These are phyloP conservation scores for Trichosanthes truncata DNA, from an alignment of 306 rosid species.

Conservation along the genomic window DNA sequence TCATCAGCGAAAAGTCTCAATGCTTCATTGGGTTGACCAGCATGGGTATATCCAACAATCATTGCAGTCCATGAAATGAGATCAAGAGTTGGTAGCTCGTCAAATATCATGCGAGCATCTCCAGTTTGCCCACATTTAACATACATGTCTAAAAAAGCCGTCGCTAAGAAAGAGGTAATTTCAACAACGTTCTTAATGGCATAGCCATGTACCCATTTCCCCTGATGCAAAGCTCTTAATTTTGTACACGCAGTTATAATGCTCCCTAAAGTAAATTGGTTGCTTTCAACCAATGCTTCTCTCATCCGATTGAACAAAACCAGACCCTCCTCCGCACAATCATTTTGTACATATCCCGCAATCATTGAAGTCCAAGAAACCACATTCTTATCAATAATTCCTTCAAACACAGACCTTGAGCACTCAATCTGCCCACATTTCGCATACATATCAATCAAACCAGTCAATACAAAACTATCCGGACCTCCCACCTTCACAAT, in stretches of 20 bases:
- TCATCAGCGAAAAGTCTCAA: conserved; percentile 34
- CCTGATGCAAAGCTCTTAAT: conserved; percentile 54
- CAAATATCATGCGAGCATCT: conserved; percentile 52
- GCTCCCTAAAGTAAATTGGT: conserved; percentile 46
- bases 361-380: conserved; percentile 79
- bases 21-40: conserved; percentile 40
- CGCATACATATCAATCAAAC: background rate
- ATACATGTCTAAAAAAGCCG: conserved; percentile 55
- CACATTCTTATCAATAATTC: conserved; percentile 34
- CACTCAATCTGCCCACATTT: background rate
- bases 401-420: conserved; percentile 25
- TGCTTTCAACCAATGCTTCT: conserved; percentile 43
- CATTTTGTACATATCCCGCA: conserved; percentile 62
- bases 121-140: conserved; percentile 49
- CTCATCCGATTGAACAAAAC: conserved; percentile 52
- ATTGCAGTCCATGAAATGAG: conserved; percentile 77
- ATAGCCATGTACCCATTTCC: conserved; percentile 55
- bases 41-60: conserved; percentile 65
- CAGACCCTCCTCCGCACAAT: conserved; percentile 43
- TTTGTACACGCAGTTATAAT: conserved; percentile 43
- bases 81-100: conserved; percentile 28
- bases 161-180: conserved; percentile 28
- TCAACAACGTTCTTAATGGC: conserved; percentile 21
- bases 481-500: conserved; percentile 33
- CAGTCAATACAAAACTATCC: conserved; percentile 19